phyloP scores from a whole-genome alignment of 192 early-diverging fungal genomes.

The Backusella luteola region DNA sequence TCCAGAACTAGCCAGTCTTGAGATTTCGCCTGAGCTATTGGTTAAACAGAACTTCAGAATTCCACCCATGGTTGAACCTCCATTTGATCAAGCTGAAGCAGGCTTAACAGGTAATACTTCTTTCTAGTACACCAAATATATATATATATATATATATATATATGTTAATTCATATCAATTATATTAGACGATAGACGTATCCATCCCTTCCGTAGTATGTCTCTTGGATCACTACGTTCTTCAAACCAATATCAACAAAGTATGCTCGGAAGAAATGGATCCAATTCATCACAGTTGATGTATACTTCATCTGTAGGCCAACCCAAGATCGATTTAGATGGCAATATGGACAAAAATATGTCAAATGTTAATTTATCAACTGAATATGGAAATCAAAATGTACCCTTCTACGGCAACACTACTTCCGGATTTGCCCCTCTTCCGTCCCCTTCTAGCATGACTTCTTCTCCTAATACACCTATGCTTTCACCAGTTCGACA shows the following conservation, averaged over 20 bases:
- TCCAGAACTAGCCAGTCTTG: constrained; percentile 51
- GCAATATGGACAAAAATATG: neutral
- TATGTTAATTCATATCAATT: neutral
- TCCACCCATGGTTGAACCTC: constrained; percentile 42
- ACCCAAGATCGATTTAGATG: neutral
- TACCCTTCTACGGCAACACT: neutral
- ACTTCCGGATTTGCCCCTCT: constrained; percentile 7
- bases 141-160: too few relatives aligned
- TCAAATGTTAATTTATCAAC: neutral
- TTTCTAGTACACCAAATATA: neutral
- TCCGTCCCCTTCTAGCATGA: constrained; percentile 22
- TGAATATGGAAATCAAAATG: constrained; percentile 11
- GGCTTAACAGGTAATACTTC: constrained; percentile 2
- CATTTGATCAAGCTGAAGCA: constrained; percentile 20
- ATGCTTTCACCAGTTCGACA: constrained; percentile 23
- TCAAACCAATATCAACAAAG: neutral
- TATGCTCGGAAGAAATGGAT: neutral
- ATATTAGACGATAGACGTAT: constrained; percentile 12
- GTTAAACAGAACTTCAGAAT: constrained; percentile 62
- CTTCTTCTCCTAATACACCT: constrained; percentile 21
- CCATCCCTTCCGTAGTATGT: constrained; percentile 28
- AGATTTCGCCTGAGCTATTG: constrained; percentile 57
- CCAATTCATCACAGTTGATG: constrained; percentile 2
- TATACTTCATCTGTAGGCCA: constrained; percentile 9
- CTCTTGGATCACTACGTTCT: constrained; percentile 17